Evolutionary conservation across 306 rosid species (phyloP).

Genomic region (Castanea crenata): DNA sequence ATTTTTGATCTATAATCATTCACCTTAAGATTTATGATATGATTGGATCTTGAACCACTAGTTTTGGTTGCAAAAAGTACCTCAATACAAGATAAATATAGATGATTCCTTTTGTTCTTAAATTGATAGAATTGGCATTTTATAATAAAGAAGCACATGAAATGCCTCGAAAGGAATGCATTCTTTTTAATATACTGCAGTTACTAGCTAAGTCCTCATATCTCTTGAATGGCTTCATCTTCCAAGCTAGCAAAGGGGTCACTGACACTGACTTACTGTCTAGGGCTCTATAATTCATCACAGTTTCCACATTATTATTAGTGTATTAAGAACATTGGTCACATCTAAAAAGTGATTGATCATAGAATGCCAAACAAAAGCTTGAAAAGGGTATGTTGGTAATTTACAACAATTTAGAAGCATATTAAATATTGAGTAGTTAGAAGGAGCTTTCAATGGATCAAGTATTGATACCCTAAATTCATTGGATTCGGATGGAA

Average conservation of each 20-base stretch:
- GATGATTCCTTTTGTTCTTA: background rate
- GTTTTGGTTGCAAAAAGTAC: background rate
- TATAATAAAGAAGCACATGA: constrained; percentile 1
- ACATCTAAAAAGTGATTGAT: background rate
- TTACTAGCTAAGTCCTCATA: no score
- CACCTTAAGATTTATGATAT: background rate
- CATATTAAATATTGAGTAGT: background rate
- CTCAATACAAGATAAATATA: background rate
- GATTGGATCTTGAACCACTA: background rate
- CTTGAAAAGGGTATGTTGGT: background rate
- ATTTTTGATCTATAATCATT: background rate
- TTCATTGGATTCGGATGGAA: no score
- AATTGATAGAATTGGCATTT: background rate
- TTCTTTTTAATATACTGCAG: background rate
- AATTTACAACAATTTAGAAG: background rate
- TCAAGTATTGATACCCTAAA: background rate
- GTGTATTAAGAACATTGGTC: background rate
- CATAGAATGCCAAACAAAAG: background rate
- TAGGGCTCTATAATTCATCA: background rate
- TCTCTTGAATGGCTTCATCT: background rate
- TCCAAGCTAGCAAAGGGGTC: no score
- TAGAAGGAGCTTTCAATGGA: background rate
- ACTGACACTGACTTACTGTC: no score
- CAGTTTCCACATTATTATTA: background rate
- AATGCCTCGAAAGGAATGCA: background rate